Percentiles rank a stretch among this genome's conserved stretches.
Conservation (phyloP, 345 rosid genomes). For the Lepidium didymum region DNA sequence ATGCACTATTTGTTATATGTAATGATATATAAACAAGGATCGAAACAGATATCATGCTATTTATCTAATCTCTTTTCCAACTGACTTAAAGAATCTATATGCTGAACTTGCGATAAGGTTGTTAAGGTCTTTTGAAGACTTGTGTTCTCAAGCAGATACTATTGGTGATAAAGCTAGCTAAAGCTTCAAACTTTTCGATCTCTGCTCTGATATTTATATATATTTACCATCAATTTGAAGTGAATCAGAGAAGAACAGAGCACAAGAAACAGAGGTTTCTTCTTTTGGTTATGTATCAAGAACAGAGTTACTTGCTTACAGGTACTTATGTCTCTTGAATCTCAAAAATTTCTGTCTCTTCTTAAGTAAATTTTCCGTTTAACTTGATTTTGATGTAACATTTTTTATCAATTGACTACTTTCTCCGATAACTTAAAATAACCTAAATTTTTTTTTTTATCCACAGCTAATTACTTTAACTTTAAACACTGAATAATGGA, state of each 20-base stretch:
- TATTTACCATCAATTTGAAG: background rate
- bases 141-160: background rate
- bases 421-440: no score
- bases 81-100: background rate
- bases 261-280: background rate
- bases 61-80: background rate
- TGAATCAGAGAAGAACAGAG: background rate
- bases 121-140: background rate
- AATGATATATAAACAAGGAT: background rate
- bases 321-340: constrained; percentile 49
- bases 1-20: no score
- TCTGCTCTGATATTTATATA: no score
- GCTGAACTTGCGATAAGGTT: background rate
- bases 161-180: constrained; percentile 77
- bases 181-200: constrained; percentile 58
- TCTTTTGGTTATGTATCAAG: background rate
- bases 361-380: background rate
- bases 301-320: constrained; percentile 32
- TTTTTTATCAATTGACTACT: no score
- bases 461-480: no score
- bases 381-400: no score
- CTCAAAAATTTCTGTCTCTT: constrained; percentile 44
- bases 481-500: no score
- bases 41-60: background rate
- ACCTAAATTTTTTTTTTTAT: no score